These are phyloP conservation scores for Luzula sylvatica DNA, from an alignment of 176 grass and related monocot genomes.

Conservation along the genomic window DNA sequence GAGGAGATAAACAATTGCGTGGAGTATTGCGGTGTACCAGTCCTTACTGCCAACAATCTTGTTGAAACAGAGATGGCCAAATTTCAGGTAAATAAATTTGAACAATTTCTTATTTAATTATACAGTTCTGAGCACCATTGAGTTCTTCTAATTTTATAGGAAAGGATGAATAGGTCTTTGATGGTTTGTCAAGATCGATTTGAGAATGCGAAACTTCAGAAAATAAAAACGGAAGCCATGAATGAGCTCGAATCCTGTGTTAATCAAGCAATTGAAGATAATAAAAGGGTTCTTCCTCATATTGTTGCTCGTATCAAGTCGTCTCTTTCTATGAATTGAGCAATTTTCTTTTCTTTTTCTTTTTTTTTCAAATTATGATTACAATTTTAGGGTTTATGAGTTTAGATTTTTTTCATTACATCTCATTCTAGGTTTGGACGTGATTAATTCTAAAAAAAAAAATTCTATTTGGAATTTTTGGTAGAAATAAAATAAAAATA, in stretches of 20 bases:
- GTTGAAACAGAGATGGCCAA: constrained; percentile 85
- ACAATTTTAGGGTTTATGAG: too few relatives aligned
- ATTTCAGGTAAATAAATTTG: constrained; percentile 56
- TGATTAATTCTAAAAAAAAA: too few relatives aligned
- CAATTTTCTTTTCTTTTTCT: constrained; percentile 1
- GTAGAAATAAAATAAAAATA: too few relatives aligned
- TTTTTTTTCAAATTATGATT: constrained; percentile 10
- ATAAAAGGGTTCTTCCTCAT: constrained; percentile 55
- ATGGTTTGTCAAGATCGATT: constrained; percentile 91
- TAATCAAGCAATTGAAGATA: constrained; percentile 64
- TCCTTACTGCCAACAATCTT: constrained; percentile 61
- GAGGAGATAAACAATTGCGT: constrained; percentile 74
- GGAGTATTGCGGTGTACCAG: constrained; percentile 80
- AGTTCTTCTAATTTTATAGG: constrained; percentile 28
- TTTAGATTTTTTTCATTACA: too few relatives aligned
- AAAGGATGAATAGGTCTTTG: constrained; percentile 68
- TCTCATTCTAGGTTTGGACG: too few relatives aligned
- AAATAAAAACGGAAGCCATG: constrained; percentile 47
- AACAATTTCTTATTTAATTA: neutral
- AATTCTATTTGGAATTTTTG: too few relatives aligned
- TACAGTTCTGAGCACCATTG: too few relatives aligned
- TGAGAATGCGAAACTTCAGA: constrained; percentile 70
- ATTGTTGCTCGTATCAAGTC: constrained; percentile 59
- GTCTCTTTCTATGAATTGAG: constrained; percentile 52
- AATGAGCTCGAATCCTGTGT: constrained; percentile 75